Conservation (phyloP, 1,284 basidiomycete species). For the Pseudozyma hubeiensis region DNA sequence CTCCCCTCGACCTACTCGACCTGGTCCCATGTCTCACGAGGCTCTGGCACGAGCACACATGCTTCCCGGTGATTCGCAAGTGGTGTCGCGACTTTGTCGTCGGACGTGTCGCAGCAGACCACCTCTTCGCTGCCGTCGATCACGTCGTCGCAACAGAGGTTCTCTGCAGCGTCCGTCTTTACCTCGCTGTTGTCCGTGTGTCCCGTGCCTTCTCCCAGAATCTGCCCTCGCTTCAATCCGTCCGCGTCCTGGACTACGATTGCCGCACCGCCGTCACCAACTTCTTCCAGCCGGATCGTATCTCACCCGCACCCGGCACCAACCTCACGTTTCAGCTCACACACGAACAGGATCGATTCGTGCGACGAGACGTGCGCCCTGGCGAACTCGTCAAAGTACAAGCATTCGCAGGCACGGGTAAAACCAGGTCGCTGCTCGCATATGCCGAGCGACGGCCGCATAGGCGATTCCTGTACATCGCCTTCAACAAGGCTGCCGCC, state of each 20-base stretch:
- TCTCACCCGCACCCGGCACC: slow-evolving; percentile 7
- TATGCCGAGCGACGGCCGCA: slow-evolving; percentile 53
- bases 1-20: slow-evolving; percentile 49
- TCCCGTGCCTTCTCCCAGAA: slow-evolving; percentile 44
- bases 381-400: slow-evolving; percentile 61
- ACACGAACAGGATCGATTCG: slow-evolving; percentile 56
- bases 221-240: slow-evolving; percentile 35
- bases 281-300: slow-evolving; percentile 43
- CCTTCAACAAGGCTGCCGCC: slow-evolving; percentile 64
- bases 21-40: slow-evolving; percentile 30
- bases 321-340: slow-evolving; percentile 48
- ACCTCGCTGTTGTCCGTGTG: slow-evolving; percentile 53
- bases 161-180: slow-evolving; percentile 54
- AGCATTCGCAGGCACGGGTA: slow-evolving; percentile 63
- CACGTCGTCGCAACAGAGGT: slow-evolving; percentile 50
- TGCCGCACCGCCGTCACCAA: slow-evolving; percentile 36
- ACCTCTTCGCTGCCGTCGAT: slow-evolving; percentile 46
- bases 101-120: slow-evolving; percentile 31
- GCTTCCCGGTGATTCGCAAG: slow-evolving; percentile 38
- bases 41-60: slow-evolving; percentile 30
- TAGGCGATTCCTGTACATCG: slow-evolving; percentile 59
- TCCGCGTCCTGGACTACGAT: slow-evolving; percentile 56
- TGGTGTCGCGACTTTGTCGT: slow-evolving; percentile 51
- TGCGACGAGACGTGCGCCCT: slow-evolving; percentile 44
- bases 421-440: slow-evolving; percentile 59